Base-by-base conservation (phyloP, 768 basidiomycete species). In the Xerocomellus amylosporus region DNA sequence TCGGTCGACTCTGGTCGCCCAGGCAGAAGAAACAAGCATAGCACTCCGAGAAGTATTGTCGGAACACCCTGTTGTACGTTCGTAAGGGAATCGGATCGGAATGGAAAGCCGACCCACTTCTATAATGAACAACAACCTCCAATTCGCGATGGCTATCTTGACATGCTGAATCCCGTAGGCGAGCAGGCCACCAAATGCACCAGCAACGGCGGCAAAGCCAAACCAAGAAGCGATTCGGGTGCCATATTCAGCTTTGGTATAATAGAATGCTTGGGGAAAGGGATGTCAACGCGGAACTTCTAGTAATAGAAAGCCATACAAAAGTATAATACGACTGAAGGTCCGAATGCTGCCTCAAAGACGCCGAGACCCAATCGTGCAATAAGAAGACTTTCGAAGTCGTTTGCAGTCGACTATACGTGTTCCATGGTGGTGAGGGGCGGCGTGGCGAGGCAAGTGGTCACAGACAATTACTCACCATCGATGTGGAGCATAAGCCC, bases 401-500 rank as follows among this genome's bases (percentile, higher is more conserved):
- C 53, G 19, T 55, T 65, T 2, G 68, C 61, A 12, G 50, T 46
- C 30, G 72, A 61, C 72, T 72, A 43, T 12, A n/a, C 6, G 20
- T 8, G 41, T 28, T 26, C 8, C 47, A 22, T 33, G 17, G 14
- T 51, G 17, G 56, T 37, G 17, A 34, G 8, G 38, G 20, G 12
- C 7, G 31, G 13, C 2, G 22, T 38, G 12, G 15, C 4, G 24
- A 36, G n/a, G 20, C n/a, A n/a, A n/a, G n/a, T n/a, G n/a, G n/a
- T 20, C 2, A 3, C 13, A 22, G 12, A 40, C 10, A 20, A 47
- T 14, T 15, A 37, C 49, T 39, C 53, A 86, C 87, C 87, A 88
- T 87, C 17, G 85, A 74, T 3, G 85, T 84, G 9, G 89, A 88
- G 24, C 80, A 83, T 14, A 84, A 46, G 5, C 89, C 88, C 88